Percentiles rank a stretch among this genome's conserved stretches.
These are phyloP conservation scores for Firmiana major DNA, from an alignment of 345 rosid genomes.

Conservation along the genomic window DNA sequence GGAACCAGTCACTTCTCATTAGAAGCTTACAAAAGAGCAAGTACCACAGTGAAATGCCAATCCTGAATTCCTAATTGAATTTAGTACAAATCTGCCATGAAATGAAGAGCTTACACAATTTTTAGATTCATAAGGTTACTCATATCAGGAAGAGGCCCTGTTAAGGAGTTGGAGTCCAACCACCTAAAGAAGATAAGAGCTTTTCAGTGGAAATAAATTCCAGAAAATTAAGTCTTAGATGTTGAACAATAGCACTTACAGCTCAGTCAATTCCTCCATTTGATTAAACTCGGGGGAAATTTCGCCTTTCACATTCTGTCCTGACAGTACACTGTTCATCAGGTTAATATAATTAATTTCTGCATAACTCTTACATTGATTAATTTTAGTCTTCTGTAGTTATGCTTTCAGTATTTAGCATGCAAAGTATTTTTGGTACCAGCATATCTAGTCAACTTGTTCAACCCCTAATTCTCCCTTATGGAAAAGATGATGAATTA, in stretches of 20 bases:
- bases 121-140: slow-evolving; percentile 66
- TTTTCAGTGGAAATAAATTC: background rate
- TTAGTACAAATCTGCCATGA: background rate
- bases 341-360: slow-evolving; percentile 15
- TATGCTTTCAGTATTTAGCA: background rate
- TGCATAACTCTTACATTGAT: background rate
- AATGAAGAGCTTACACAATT: slow-evolving; percentile 60
- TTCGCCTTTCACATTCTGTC: slow-evolving; percentile 59
- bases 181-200: slow-evolving; percentile 49
- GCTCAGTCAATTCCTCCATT: slow-evolving; percentile 65
- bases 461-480: background rate
- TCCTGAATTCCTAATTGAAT: background rate
- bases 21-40: background rate
- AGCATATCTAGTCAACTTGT: background rate
- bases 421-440: background rate
- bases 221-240: background rate
- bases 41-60: background rate
- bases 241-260: slow-evolving; percentile 49
- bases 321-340: slow-evolving; percentile 61
- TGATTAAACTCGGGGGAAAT: slow-evolving; percentile 57
- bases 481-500: background rate
- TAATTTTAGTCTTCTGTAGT: background rate
- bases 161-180: slow-evolving; percentile 69
- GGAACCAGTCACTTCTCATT: slow-evolving; percentile 13
- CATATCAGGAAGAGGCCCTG: slow-evolving; percentile 74